Conservation (phyloP, 2,329 filamentous ascomycete genomes). For the Pseudogymnoascus sp. region DNA sequence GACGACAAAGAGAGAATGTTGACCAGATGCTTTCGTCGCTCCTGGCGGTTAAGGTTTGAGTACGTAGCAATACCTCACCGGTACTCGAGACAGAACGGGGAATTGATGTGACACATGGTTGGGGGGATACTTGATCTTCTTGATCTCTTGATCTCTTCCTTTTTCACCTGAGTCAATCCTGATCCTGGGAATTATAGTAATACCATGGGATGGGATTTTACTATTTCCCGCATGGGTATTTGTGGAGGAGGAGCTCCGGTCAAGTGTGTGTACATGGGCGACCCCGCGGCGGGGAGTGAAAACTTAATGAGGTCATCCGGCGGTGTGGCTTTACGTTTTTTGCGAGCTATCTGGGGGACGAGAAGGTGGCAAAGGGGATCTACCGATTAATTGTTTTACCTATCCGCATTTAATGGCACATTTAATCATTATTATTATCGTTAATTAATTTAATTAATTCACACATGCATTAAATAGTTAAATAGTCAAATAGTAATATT, state of each 20-base stretch:
- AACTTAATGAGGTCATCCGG: constrained; percentile 1
- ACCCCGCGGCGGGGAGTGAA: constrained; percentile 4
- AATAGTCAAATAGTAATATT: background rate
- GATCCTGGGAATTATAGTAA: background rate
- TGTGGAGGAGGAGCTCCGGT: background rate
- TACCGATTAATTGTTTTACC: constrained; percentile 1
- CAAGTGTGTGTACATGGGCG: no score
- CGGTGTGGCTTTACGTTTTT: constrained; percentile 4
- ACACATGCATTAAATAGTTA: background rate
- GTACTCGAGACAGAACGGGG: background rate
- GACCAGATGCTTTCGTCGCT: background rate
- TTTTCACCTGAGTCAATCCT: background rate
- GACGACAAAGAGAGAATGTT: background rate
- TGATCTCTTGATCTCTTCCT: constrained; percentile 1
- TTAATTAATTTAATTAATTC: background rate
- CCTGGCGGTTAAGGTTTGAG: background rate
- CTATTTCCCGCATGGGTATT: background rate
- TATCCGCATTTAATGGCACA: background rate
- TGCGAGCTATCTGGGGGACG: constrained; percentile 23
- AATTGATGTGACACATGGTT: background rate
- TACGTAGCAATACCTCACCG: background rate
- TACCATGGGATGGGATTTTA: background rate
- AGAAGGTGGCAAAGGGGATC: constrained; percentile 17
- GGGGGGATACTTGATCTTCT: background rate
- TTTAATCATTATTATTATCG: background rate